A percentile compares a stretch with the other conserved stretches of the same genome.
Conservation (phyloP, 108 stramenopile species). For the Cyclotella cryptica region DNA sequence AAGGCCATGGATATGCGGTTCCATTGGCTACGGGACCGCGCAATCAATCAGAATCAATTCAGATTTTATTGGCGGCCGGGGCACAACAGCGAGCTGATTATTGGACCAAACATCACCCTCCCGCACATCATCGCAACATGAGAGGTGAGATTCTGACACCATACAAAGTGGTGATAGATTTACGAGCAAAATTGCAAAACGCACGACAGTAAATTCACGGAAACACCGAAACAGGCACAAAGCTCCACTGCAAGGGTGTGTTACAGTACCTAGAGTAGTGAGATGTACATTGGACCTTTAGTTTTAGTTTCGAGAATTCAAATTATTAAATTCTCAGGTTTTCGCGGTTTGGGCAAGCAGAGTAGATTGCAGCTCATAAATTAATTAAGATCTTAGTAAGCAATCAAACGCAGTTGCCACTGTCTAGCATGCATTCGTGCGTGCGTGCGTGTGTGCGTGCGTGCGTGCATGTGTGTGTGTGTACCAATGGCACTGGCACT, state of each 20-base stretch:
- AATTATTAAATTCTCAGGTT: slow-evolving; percentile 11
- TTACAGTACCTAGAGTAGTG: slow-evolving; percentile 12
- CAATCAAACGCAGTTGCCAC: too few species aligned
- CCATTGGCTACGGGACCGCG: slow-evolving; percentile 21
- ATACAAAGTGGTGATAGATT: slow-evolving; percentile 11
- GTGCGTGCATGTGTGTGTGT: too few species aligned
- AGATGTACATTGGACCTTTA: slow-evolving; percentile 13
- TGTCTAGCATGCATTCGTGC: too few species aligned
- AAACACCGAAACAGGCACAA: not conserved
- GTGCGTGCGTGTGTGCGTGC: too few species aligned
- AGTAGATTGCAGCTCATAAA: too few species aligned
- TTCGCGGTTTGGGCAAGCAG: slow-evolving; percentile 13
- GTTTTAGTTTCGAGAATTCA: slow-evolving; percentile 13
- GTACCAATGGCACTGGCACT: too few species aligned
- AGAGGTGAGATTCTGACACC: slow-evolving; percentile 16
- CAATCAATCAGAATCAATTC: slow-evolving; percentile 21
- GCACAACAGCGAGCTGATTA: slow-evolving; percentile 9
- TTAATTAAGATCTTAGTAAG: too few species aligned
- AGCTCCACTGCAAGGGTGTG: not conserved
- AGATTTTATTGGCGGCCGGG: slow-evolving; percentile 19
- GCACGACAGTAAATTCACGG: not conserved
- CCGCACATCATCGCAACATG: slow-evolving; percentile 29
- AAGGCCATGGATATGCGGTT: slow-evolving; percentile 28
- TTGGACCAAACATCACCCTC: slow-evolving; percentile 19
- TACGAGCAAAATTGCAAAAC: not conserved